Evolutionary conservation across 2,329 filamentous ascomycete species (phyloP).

Genomic region (Lachnellula arida): DNA sequence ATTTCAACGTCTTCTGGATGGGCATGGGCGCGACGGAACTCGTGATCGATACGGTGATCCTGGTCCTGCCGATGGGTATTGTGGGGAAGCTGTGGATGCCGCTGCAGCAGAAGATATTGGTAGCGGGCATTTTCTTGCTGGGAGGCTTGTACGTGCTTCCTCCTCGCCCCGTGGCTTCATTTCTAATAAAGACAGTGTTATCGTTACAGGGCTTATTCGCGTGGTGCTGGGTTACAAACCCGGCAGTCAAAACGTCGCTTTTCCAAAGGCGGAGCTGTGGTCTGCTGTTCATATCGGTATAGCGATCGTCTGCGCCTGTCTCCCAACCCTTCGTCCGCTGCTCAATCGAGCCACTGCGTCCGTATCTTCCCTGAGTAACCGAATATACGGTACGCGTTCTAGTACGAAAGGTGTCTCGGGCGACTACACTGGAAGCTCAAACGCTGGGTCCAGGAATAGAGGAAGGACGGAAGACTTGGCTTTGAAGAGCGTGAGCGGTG

Average conservation of each 20-base stretch:
- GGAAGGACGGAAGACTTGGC: neutral
- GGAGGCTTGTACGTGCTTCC: conserved; percentile 2
- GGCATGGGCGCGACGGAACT: neutral
- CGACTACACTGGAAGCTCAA: neutral
- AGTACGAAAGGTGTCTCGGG: neutral
- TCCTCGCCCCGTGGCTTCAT: neutral
- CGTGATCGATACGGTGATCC: neutral
- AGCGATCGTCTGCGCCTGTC: conserved; percentile 14
- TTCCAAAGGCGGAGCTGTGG: conserved; percentile 12
- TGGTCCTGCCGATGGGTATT: neutral
- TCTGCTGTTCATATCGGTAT: conserved; percentile 11
- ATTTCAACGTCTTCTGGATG: conserved; percentile 2
- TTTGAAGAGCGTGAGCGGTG: neutral
- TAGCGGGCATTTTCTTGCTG: conserved; percentile 1
- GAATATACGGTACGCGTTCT: neutral
- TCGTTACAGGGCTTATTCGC: conserved; percentile 10
- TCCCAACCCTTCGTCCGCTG: conserved; percentile 10
- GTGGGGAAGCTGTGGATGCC: neutral
- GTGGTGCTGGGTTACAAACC: conserved; percentile 8
- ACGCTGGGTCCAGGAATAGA: neutral
- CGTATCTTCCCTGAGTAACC: neutral
- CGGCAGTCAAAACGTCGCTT: conserved; percentile 10
- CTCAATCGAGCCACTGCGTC: neutral
- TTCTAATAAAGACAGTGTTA: conserved; percentile 3
- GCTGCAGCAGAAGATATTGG: neutral